Evolutionary conservation across 208 protist species (phyloP), one percentile per base, ranked within the genome.

Genomic region (Leishmania turanica): DNA sequence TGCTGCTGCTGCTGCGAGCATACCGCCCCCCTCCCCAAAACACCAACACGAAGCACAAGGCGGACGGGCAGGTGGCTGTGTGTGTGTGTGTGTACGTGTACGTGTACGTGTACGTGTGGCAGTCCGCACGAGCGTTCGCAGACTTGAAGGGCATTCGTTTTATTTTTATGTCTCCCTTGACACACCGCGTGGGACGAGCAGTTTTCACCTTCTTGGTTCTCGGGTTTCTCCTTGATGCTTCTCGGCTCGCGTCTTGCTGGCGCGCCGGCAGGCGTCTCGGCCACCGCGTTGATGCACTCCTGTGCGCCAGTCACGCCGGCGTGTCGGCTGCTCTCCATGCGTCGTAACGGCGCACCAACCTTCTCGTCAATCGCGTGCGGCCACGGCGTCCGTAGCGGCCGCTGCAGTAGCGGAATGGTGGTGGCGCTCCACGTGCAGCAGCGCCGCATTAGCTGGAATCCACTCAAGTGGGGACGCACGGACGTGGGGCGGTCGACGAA

Each of bases 391-490:
- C 51, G 47, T 40, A 42, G 49, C 19, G 24, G 56, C 49, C 7
- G 62, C 62, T 66, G 62, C 62, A 31, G 62, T 15, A 68, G 70
- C 62, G 53, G 13, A 15, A 75, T 47, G 45, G 51, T 42, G 40
- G 66, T 56, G 3, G 75, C 82, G 13, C 77, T 84, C 49, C 40
- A 37, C 76, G 53, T 68, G 75, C 78, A 87, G 72, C 54, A 70
- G n/a, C 93, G 91, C 13, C 40, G 85, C 17, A 71, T 96, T 53
- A 95, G 88, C 82, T 93, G 89, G 91, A 91, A 96, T 75, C 91
- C 91, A 4, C 80, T 77, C 17, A 91, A 70, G 51, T 95, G 91
- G 93, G 72, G 80, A 2, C 73, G 83, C 42, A 70, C 34, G 11
- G 82, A 78, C 54, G 79, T 87, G 7, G 89, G 88, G 11, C 86